Conservation (phyloP, 805 yeast genomes). For the Metschnikowia gelsemii region DNA sequence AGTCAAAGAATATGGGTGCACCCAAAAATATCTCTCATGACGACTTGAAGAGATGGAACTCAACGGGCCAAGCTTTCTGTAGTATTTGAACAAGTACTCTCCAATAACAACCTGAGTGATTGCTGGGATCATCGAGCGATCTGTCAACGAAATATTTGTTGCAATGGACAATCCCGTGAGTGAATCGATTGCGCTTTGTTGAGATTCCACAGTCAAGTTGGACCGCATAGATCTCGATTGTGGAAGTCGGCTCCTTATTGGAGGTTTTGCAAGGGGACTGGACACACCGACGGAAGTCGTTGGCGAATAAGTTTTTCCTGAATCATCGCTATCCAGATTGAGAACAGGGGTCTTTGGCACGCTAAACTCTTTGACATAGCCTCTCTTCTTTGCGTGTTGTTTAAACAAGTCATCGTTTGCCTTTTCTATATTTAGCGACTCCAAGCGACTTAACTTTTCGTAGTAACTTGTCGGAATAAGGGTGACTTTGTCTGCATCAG, state of each 20-base stretch:
- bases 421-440: slow-evolving; percentile 43
- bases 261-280: slow-evolving; percentile 8
- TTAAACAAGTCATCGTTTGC: slow-evolving; percentile 46
- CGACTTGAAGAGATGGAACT: slow-evolving; percentile 74
- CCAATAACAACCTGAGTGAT: slow-evolving; percentile 93
- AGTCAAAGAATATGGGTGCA: slow-evolving; percentile 90
- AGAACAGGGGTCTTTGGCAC: slow-evolving; percentile 24
- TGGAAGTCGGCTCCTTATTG: slow-evolving; percentile 1
- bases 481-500: slow-evolving; percentile 57
- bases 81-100: slow-evolving; percentile 83
- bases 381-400: slow-evolving; percentile 50
- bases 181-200: slow-evolving; percentile 29
- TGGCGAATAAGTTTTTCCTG: slow-evolving; percentile 28
- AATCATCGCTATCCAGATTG: slow-evolving; percentile 21
- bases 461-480: slow-evolving; percentile 66
- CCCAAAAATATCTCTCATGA: slow-evolving; percentile 94
- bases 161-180: slow-evolving; percentile 46
- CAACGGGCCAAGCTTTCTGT: slow-evolving; percentile 71
- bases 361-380: slow-evolving; percentile 34
- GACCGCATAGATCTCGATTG: slow-evolving; percentile 28
- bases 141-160: slow-evolving; percentile 64
- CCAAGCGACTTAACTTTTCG: slow-evolving; percentile 51
- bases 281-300: slow-evolving; percentile 17
- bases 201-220: slow-evolving; percentile 31
- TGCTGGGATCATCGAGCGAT: slow-evolving; percentile 74